phyloP scores from a whole-genome alignment of 2,329 filamentous ascomycete genomes.

The Xylariales sp. region DNA sequence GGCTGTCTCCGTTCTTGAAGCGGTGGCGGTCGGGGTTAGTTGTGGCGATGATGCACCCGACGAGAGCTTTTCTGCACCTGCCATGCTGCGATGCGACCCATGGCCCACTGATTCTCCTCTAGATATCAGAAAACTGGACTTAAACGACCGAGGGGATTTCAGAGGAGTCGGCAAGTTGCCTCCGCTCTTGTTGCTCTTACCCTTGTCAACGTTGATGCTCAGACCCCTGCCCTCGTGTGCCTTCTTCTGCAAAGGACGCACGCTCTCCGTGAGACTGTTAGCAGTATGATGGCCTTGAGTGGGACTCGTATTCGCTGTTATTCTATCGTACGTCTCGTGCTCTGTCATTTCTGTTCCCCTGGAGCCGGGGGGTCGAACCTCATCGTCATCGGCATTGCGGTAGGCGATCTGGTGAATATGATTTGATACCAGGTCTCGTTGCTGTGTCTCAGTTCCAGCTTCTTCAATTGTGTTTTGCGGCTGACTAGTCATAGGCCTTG shows the following conservation, averaged over 20 bases:
- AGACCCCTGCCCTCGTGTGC: constrained; percentile 38
- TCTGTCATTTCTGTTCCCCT: constrained; percentile 80
- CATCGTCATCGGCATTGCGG: constrained; percentile 34
- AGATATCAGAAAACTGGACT: constrained; percentile 68
- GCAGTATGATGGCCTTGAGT: constrained; percentile 52
- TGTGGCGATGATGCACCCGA: constrained; percentile 74
- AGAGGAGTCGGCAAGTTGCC: constrained; percentile 53
- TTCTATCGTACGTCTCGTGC: constrained; percentile 63
- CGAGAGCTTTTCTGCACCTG: constrained; percentile 77
- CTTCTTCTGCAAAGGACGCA: constrained; percentile 65
- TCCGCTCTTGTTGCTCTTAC: constrained; percentile 49
- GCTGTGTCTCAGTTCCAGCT: constrained; percentile 40
- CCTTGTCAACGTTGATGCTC: constrained; percentile 55
- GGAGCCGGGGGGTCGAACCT: constrained; percentile 61
- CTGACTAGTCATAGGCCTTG: constrained; percentile 38
- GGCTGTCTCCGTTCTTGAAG: constrained; percentile 15
- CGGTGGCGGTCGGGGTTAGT: constrained; percentile 32
- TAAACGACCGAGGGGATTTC: constrained; percentile 72
- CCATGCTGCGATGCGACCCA: constrained; percentile 51
- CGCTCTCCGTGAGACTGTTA: constrained; percentile 70
- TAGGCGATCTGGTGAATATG: constrained; percentile 26
- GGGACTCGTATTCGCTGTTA: constrained; percentile 71
- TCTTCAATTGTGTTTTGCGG: constrained; percentile 25
- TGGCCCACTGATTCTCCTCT: constrained; percentile 45
- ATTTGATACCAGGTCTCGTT: constrained; percentile 46